Base-by-base conservation (phyloP, 257 asterid species). In the Solanum piurae region DNA sequence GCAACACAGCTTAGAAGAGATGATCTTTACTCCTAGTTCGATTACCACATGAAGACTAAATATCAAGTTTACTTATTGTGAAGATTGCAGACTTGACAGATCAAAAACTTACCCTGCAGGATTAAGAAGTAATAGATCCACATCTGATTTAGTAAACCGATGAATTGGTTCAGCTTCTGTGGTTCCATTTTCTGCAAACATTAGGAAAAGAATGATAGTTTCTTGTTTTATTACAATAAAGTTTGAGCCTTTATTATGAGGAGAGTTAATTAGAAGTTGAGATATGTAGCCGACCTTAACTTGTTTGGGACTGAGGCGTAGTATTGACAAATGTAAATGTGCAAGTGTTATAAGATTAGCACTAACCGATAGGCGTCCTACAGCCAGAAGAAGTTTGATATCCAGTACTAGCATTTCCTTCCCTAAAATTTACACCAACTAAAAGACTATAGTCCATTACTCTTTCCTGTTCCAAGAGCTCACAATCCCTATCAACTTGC, bases 371-470 rank as follows among this genome's bases (percentile, higher is more conserved):
- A 16, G 83, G 84, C 29, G 83, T 86, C 44, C 12, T 86, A 73
- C 60, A 75, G 62, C 87, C 85, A 46, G 86, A 66, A 62, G 82
- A 62, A 87, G 58, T 85, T 84, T 82, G 89, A 87, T 76, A 44
- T 42, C 34, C 89, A 86, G 74, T 80, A 69, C 44, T 72, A 9
- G 86, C 64, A 83, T 46, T 87, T 40, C 76, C 87, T 62, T 84
- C 88, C 9, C 82, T 86, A 44, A 95, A 95, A 84, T 93, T 96
- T 87, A 95, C 89, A 38, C 98, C 98, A 87, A 95, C 96, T 42
- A 95, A 88, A 68, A 95, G 95, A 80, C 98, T 95, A 33, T 95
- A 95, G 40, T 95, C 98, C 98, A 95, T 95, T 72, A 94, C 94
- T 86, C 95, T 90, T 89, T 93, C 98, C 79, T 91, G 95, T 90